Evolutionary conservation across 2,329 filamentous ascomycete genomes (phyloP), one percentile per base, ranked within the genome.

Genomic region (Calonectria montana): DNA sequence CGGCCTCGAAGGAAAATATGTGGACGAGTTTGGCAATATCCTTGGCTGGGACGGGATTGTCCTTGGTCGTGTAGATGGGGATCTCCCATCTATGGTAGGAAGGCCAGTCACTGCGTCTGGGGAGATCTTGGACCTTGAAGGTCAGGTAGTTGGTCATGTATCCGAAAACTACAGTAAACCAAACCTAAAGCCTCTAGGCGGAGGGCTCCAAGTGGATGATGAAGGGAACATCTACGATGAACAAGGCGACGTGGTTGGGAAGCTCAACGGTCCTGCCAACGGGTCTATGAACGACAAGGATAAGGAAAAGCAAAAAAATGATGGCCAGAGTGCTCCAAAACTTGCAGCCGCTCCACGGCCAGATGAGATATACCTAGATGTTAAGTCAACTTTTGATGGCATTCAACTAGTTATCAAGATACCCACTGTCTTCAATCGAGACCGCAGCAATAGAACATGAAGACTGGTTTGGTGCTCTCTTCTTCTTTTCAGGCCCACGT

Each of bases 141-240:
- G 94, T 29, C 93, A 96, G 71, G 91, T 96, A 29, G 88, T 92
- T 70, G 94, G 96, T 85, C 92, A 92, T 81, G 95, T 94, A 77
- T 89, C 88, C 25, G 91, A 91, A 73, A 82, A 84, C 2, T 82
- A 91, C 25, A 87, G 86, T 18, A 85, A 86, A 61, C 88, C 89
- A 6, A 86, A 88, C 75, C 83, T 89, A 45, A 83, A 87, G 71
- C 88, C 86, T 72, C 86, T 88, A 50, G 86, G 88, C 75, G 83
- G 85, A 2, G 89, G 89, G 8, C 84, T 88, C 41, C 86, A 85
- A 69, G 88, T 91, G 73, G 91, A 91, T 81, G 84, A 85, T 27
- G 85, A 88, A 72, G 90, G 90, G 15, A 89, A 89, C 47, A 89
- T 91, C 4, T 86, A 90, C 53, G 88, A 91, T 75, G 86, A 87